A percentile compares a stretch with the other conserved stretches of the same genome.
Evolutionary conservation across 164 flowering plant species (phyloP).

Genomic region (Vitis rotundifolia): DNA sequence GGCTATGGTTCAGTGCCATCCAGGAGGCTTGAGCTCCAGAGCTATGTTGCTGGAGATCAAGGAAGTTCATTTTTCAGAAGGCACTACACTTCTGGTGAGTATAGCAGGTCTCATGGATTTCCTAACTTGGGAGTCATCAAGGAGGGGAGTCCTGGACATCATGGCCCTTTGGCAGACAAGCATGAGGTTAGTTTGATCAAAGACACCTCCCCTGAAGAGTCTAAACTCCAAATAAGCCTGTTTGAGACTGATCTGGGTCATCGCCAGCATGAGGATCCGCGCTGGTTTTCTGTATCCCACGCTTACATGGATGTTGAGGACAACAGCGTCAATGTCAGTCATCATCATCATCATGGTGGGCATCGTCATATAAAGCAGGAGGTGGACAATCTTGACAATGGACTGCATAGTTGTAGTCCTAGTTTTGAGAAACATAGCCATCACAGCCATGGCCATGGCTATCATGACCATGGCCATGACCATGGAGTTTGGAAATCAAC

Average conservation of each 20-base stretch:
- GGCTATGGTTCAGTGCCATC: slow-evolving; percentile 18
- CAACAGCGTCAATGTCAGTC: neutral
- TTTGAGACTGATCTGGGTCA: slow-evolving; percentile 12
- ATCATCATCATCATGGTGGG: slow-evolving; percentile 12
- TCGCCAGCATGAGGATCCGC: slow-evolving; percentile 13
- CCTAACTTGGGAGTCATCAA: slow-evolving; percentile 9
- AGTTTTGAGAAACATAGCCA: too few species aligned
- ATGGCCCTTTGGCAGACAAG: slow-evolving; percentile 29
- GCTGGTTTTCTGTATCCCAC: slow-evolving; percentile 25
- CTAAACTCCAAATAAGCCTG: slow-evolving; percentile 19
- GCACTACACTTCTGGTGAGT: slow-evolving; percentile 1
- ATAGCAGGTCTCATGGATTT: slow-evolving; percentile 7
- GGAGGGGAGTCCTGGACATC: slow-evolving; percentile 13
- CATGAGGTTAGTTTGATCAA: slow-evolving; percentile 35
- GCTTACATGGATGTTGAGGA: slow-evolving; percentile 19
- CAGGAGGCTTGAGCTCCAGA: slow-evolving; percentile 64
- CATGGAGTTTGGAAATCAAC: slow-evolving; percentile 16
- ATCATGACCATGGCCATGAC: slow-evolving; percentile 13
- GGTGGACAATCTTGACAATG: too few species aligned
- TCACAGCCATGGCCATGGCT: neutral
- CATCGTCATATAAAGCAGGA: slow-evolving; percentile 1
- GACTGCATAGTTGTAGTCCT: neutral
- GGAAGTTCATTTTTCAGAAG: slow-evolving; percentile 15
- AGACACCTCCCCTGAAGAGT: slow-evolving; percentile 11
- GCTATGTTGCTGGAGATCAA: slow-evolving; percentile 39